Evolutionary conservation across 2,329 filamentous ascomycete species (phyloP), one percentile per base, ranked within the genome.

Genomic region (Trichoderma guizhouense): DNA sequence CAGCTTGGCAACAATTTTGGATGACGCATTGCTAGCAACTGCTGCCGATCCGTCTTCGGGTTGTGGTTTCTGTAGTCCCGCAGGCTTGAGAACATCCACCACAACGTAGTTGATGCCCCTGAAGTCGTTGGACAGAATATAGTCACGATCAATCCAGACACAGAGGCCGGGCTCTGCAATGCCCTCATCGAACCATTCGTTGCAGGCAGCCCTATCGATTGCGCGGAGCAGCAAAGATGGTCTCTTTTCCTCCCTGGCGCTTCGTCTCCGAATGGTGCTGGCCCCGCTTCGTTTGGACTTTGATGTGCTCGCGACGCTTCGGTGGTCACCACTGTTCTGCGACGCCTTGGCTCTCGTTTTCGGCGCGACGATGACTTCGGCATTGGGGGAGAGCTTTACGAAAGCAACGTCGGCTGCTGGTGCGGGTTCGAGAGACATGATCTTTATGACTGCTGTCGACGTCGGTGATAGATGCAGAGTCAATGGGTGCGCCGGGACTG

Each of bases 301-400:
- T 58, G 93, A 93, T 2, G 91, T 92, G 76, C 93, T 94, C 0
- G 91, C 88, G 9, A 95, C 92, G 79, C 95, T 98, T 72, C 92
- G 87, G 78, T 88, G 94, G 76, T 97, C 94, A 47, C 90, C 89
- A n/a, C 85, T 88, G 72, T 83, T 87, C 71, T 91, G 88, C 4
- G 89, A 85, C 39, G 87, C 83, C 79, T 93, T 94, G 55, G 92
- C 87, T 70, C 95, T 89, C 30, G 91, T 92, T 83, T 99, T 99
- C 1, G 96, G 96, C 4, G 96, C 96, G 73, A 99, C 96, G 75
- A 98, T 97, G 64, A 99, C 95, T 82, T 99, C 96, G 26, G 95
- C 95, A 79, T 98, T 94, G 0, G 95, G 93, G 0, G 93, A 92
- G 65, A 99, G 93, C 81, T 98, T 98, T 30, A 93, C 94, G 79